Base-by-base conservation (phyloP, 805 yeast genomes). In the Candida tammaniensis region DNA sequence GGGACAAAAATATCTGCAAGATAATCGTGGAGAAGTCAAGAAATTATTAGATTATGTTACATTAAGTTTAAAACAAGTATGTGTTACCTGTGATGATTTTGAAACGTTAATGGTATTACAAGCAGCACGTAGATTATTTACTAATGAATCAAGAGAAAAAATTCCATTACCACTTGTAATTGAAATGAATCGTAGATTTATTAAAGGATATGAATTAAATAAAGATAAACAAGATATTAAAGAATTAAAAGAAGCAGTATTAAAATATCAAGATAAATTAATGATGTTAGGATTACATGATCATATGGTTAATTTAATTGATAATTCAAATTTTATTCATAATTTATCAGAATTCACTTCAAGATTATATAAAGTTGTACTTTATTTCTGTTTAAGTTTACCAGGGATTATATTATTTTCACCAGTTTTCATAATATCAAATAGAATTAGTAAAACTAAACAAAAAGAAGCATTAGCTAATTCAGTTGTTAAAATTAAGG, bases 81-180 rank as follows among this genome's bases (percentile, higher is more conserved):
- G 69, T 5, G 64, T 64, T 5, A 60, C 67, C 12, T 64, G 70
- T 42, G 52, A 53, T 24, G 72, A 65, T 46, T 62, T 61, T 42
- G 72, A 65, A 17, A 65, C 70, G 2, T 50, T 66, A n/a, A 55
- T 61, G 54, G 59, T 64, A 2, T 42, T 65, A n/a, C 70, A 66
- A 35, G 70, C 72, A 1, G 68, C 68, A 3, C 47, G 72, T 36
- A 47, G 72, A 25, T 50, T 66, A 38, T 65, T 61, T 39, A 61
- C 69, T 10, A 53, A 61, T 3, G 52, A 51, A 8, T 48, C 52
- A 27, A 40, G 70, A 21, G 59, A 59, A 11, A 33, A 39, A 9
- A 61, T 64, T n/a, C 71, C 70, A 2, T 46, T 62, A 14, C 64
- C 72, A 2, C 35, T 64, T 50, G 70, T 65, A 27, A 61, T 65